These are phyloP conservation scores for Pseudotsuga menziesii DNA, from an alignment of 75 land plant species.

Conservation along the genomic window DNA sequence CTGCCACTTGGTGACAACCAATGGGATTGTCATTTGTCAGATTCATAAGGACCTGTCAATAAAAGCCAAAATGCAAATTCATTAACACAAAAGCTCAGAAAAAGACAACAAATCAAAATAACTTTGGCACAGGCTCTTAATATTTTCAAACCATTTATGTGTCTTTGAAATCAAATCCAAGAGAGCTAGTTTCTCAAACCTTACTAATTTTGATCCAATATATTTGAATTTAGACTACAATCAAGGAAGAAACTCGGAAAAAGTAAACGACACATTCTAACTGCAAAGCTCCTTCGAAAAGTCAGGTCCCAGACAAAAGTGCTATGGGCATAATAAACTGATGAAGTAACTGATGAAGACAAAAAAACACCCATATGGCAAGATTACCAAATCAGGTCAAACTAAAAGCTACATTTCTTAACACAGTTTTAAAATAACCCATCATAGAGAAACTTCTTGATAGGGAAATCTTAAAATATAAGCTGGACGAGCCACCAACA, in stretches of 20 bases:
- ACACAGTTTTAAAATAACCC: no score
- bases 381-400: background rate
- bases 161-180: background rate
- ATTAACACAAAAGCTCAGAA: background rate
- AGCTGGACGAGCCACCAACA: no score
- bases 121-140: background rate
- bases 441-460: no score
- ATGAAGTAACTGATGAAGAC: background rate
- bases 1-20: conserved; percentile 92
- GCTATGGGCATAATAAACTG: background rate
- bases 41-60: conserved; percentile 92
- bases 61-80: background rate
- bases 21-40: conserved; percentile 90
- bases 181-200: background rate
- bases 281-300: background rate
- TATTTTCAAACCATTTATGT: background rate
- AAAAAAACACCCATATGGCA: background rate
- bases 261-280: background rate
- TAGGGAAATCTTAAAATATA: no score
- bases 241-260: background rate
- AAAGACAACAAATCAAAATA: background rate
- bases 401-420: no score
- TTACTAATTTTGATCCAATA: background rate
- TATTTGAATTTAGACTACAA: background rate
- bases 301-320: background rate